Evolutionary conservation across 2,329 filamentous ascomycete species (phyloP), one percentile per base, ranked within the genome.

Genomic region (Colletotrichum plurivorum): DNA sequence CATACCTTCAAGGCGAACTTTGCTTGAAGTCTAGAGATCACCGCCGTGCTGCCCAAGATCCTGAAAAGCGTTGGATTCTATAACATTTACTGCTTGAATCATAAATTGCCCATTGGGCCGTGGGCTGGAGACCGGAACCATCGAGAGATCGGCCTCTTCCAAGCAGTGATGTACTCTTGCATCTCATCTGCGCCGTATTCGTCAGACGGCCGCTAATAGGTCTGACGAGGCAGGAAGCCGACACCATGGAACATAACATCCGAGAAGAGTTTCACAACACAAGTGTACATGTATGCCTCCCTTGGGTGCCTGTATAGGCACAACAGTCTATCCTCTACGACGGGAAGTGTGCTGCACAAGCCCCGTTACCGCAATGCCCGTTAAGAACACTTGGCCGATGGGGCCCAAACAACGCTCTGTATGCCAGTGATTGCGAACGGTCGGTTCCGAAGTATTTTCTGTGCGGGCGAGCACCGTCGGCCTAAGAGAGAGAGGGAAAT

Each of bases 91-190:
- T 74, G 77, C 15, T 72, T 69, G 16, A 75, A 75, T 39, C 77
- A 73, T 49, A 73, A 72, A 18, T 73, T 80, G 2, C 80, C 81
- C 13, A 65, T 83, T 15, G 81, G 80, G 1, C 75, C 78, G n/a
- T 83, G 81, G 80, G 78, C 79, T 5, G 73, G 71, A n/a, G 76
- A 80, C 43, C 60, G 73, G 10, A 76, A 75, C 25, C 74, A 75
- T 73, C 73, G 80, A 25, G 80, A 82, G 60, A 77, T 81, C 59
- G 81, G 81, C 39, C 75, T 82, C 20, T 82, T 82, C 61, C 73
- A 31, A 71, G 71, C 51, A 65, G 71, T 18, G 78, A 82, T 54
- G 75, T 74, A 18, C 74, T 82, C 27, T 71, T 75, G 25, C 76
- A 81, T 55, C 79, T 80, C 74, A 73, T 78, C 9, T 70, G 71